Base-by-base conservation (phyloP, 176 grass and related monocot genomes). In the Carex myosuroides region DNA sequence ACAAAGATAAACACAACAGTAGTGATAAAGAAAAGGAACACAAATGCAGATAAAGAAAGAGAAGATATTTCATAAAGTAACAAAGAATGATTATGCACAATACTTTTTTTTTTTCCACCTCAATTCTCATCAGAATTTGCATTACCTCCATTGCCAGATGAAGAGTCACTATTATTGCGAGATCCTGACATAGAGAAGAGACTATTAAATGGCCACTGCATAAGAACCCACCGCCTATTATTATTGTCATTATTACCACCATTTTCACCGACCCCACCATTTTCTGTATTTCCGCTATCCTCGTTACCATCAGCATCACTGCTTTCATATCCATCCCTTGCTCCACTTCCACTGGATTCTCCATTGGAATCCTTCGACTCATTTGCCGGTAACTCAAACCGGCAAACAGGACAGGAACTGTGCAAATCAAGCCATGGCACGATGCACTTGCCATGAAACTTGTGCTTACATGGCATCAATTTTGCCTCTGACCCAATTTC, bases 341-440 rank as follows among this genome's bases (percentile, higher is more conserved):
- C 85, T 44, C 18, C 85, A 24, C 74, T 57, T 52, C 64, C 86
- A 64, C 86, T 89, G 87, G 88, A 86, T 42, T 37, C 80, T 67
- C 89, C 96, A 64, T 71, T 89, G 78, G 83, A 86, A 61, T 93
- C 82, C 83, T 98, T 95, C 30, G 85, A 78, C 29, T 93, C 91
- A 79, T 92, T 87, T 55, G 85, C 85, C 17, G 91, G 96, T 58
- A 99, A 80, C 87, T 95, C 84, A 84, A 90, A 95, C 63, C 95
- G 89, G 56, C 95, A 98, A 84, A 98, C 89, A 0, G 95, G 95
- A 52, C 95, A 98, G 26, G 95, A 98, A 73, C 92, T 90, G 60
- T 98, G 95, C 81, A 99, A 89, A 48, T 99, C 91, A 63, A 99
- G 97, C 97, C 97, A 99, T 86, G 93, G 93, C 18, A 99, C 41